phyloP scores from a whole-genome alignment of 306 rosid species.

The Dryas octopetala region DNA sequence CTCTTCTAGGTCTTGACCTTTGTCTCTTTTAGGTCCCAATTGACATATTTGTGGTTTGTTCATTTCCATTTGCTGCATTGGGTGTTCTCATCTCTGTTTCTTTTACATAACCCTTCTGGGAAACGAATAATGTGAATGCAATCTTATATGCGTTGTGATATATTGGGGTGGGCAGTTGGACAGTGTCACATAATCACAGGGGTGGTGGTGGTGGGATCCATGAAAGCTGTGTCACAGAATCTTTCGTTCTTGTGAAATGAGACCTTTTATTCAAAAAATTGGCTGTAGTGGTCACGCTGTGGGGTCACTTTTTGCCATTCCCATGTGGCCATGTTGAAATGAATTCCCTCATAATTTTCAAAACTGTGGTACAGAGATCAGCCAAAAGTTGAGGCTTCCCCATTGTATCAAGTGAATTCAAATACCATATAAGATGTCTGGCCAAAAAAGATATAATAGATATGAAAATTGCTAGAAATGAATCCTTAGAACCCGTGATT shows the following conservation, averaged over 20 bases:
- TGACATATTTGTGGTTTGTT: slow-evolving; percentile 5
- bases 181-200: neutral
- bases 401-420: neutral
- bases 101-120: slow-evolving; percentile 29
- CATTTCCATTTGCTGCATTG: slow-evolving; percentile 31
- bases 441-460: no score
- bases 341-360: neutral
- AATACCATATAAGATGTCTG: no score
- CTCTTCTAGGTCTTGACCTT: slow-evolving; percentile 18
- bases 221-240: slow-evolving; percentile 40
- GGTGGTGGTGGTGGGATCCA: slow-evolving; percentile 66
- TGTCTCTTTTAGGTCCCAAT: slow-evolving; percentile 3
- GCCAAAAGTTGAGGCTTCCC: neutral
- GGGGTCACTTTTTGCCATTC: slow-evolving; percentile 34
- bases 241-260: slow-evolving; percentile 33
- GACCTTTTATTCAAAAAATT: slow-evolving; percentile 45
- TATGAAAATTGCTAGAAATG: no score
- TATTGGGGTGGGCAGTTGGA: slow-evolving; percentile 41
- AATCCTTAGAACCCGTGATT: neutral
- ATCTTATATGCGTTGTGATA: slow-evolving; percentile 14
- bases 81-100: slow-evolving; percentile 13
- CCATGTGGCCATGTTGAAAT: slow-evolving; percentile 41
- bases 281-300: slow-evolving; percentile 16
- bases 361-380: neutral
- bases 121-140: slow-evolving; percentile 29